Percentiles rank a stretch among this genome's conserved stretches.
phyloP scores from a whole-genome alignment of 768 basidiomycete genomes.

The Hygrocybe punicea region DNA sequence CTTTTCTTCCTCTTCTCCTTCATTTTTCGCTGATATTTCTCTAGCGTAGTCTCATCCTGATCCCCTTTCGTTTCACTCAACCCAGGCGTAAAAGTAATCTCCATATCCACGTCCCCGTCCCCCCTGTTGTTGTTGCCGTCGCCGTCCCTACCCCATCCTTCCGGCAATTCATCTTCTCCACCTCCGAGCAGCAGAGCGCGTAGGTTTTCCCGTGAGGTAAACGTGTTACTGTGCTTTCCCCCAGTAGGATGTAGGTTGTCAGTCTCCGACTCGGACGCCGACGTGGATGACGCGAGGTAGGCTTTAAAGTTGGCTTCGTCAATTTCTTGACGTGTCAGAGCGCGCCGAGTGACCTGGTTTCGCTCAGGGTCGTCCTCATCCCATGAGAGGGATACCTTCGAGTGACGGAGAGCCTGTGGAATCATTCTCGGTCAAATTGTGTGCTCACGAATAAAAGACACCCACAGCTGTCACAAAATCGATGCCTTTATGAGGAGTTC shows the following conservation, averaged over 20 bases:
- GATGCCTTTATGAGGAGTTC: conserved; percentile 61
- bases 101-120: conserved; percentile 78
- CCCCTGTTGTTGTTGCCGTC: too few species aligned
- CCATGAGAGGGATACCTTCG: conserved; percentile 97
- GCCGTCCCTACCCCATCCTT: conserved; percentile 69
- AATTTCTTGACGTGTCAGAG: conserved; percentile 77
- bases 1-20: conserved; percentile 82
- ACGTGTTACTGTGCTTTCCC: conserved; percentile 35
- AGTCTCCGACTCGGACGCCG: conserved; percentile 54
- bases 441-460: conserved; percentile 7
- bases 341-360: conserved; percentile 71
- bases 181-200: conserved; percentile 73
- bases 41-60: conserved; percentile 76
- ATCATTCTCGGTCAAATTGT: not conserved
- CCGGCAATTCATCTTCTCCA: conserved; percentile 66
- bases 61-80: conserved; percentile 51
- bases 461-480: conserved; percentile 93
- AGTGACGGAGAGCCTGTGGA: conserved; percentile 86
- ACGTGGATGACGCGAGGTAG: conserved; percentile 69
- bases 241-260: conserved; percentile 27
- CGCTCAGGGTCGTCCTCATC: conserved; percentile 95
- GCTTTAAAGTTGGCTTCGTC: conserved; percentile 88
- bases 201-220: conserved; percentile 60
- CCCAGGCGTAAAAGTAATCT: conserved; percentile 92
- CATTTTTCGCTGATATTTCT: conserved; percentile 85